phyloP scores from a whole-genome alignment of 2,329 filamentous ascomycete genomes.

The Calonectria naviculata region DNA sequence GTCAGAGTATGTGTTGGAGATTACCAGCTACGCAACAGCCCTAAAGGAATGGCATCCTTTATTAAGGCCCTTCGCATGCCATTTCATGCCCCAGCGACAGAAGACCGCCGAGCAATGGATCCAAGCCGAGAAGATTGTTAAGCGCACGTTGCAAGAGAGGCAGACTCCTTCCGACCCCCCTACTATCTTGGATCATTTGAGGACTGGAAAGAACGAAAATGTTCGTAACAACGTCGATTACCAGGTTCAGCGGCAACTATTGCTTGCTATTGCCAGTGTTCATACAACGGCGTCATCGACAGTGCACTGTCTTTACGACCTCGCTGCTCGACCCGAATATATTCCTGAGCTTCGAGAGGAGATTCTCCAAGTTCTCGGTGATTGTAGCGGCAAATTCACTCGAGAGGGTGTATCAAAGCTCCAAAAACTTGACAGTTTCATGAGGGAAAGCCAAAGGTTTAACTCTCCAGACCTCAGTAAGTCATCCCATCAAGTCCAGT shows the following conservation, averaged over 20 bases:
- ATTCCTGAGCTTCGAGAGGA: conserved; percentile 6
- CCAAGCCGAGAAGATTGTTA: not conserved
- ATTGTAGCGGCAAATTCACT: not conserved
- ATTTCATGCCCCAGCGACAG: not conserved
- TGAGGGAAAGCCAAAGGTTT: conserved; percentile 12
- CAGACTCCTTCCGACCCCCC: not conserved
- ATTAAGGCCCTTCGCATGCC: not conserved
- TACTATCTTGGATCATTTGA: conserved; percentile 2
- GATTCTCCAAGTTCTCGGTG: not conserved
- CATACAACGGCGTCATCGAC: conserved; percentile 1
- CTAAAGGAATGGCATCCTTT: conserved; percentile 3
- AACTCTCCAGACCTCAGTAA: conserved; percentile 8
- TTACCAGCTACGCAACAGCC: not conserved
- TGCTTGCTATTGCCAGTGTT: not conserved
- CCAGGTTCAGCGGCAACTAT: not conserved
- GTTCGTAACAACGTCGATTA: not conserved
- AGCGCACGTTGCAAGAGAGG: not conserved
- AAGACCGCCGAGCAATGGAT: not conserved
- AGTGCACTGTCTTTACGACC: conserved; percentile 5
- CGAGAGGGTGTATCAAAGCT: not conserved
- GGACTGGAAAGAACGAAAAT: not conserved
- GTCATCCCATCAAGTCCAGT: not conserved
- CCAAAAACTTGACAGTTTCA: conserved; percentile 19
- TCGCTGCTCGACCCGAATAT: conserved; percentile 11
- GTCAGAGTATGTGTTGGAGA: not conserved